Conservation (phyloP, 176 grass and related monocot genomes). For the Cenchrus americanus region DNA sequence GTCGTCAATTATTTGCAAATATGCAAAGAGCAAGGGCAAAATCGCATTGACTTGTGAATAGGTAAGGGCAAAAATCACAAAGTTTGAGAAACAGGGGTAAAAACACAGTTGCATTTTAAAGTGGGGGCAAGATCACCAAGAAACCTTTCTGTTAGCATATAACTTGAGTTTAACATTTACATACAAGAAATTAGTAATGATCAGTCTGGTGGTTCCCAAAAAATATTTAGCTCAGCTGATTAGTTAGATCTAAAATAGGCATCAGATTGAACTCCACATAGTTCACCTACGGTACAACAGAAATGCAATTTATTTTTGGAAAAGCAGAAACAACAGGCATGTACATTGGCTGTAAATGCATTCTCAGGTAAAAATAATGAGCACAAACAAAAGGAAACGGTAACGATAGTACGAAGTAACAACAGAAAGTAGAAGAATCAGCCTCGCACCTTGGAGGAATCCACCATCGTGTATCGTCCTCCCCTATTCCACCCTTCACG, state of each 20-base stretch:
- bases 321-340: slow-evolving; percentile 12
- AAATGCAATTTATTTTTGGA: background rate
- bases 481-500: background rate
- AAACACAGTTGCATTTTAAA: too few relatives aligned
- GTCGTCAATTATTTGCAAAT: background rate
- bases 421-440: background rate
- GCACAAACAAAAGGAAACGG: background rate
- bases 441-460: slow-evolving; percentile 31
- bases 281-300: background rate
- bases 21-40: too few relatives aligned
- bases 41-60: too few relatives aligned
- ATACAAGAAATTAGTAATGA: background rate
- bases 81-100: too few relatives aligned
- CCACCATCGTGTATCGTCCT: background rate
- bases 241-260: background rate
- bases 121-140: too few relatives aligned
- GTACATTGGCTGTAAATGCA: background rate
- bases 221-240: background rate
- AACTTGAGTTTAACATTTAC: background rate
- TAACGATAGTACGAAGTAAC: background rate
- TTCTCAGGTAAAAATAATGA: background rate
- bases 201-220: background rate
- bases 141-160: background rate
- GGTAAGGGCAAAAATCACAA: too few relatives aligned
- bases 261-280: background rate